A percentile compares a stretch with the other conserved stretches of the same genome.
Evolutionary conservation across 176 grass and related monocot genomes (phyloP).

Genomic region (Miscanthus lutarioriparius): DNA sequence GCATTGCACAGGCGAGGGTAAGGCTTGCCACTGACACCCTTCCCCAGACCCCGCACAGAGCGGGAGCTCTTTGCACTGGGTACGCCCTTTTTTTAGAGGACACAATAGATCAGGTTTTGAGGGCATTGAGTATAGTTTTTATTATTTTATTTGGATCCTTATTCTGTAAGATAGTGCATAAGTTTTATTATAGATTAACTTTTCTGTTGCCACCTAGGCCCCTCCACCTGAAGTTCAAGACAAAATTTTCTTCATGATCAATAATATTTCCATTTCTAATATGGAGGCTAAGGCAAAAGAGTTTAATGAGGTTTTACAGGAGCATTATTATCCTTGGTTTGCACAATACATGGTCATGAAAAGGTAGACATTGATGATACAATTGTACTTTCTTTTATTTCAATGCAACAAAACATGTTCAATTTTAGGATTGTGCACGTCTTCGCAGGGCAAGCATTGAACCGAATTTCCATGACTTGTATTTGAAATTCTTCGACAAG

Average conservation of each 20-base stretch:
- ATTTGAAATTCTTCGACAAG: constrained; percentile 92
- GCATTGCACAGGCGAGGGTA: too few species aligned
- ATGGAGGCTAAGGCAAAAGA: constrained; percentile 90
- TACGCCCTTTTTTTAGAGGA: too few species aligned
- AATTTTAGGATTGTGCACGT: neutral
- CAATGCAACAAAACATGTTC: constrained; percentile 2
- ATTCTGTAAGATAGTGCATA: neutral
- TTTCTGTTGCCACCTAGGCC: constrained; percentile 48
- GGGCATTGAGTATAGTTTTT: neutral
- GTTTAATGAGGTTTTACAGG: constrained; percentile 77
- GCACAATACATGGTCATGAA: constrained; percentile 99
- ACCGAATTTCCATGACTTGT: constrained; percentile 99
- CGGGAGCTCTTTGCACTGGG: too few species aligned
- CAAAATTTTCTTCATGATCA: constrained; percentile 97
- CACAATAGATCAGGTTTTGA: neutral
- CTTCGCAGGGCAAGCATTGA: constrained; percentile 87
- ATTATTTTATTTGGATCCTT: constrained; percentile 20
- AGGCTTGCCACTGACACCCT: too few species aligned
- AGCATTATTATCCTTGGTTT: constrained; percentile 92
- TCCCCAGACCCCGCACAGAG: too few species aligned
- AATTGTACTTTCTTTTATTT: constrained; percentile 11
- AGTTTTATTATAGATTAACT: neutral
- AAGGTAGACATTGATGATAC: constrained; percentile 50
- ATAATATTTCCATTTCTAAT: constrained; percentile 90
- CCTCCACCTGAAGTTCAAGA: constrained; percentile 92